Evolutionary conservation across 768 basidiomycete genomes (phyloP), one percentile per base, ranked within the genome.

Genomic region (Termitomyces sp.): DNA sequence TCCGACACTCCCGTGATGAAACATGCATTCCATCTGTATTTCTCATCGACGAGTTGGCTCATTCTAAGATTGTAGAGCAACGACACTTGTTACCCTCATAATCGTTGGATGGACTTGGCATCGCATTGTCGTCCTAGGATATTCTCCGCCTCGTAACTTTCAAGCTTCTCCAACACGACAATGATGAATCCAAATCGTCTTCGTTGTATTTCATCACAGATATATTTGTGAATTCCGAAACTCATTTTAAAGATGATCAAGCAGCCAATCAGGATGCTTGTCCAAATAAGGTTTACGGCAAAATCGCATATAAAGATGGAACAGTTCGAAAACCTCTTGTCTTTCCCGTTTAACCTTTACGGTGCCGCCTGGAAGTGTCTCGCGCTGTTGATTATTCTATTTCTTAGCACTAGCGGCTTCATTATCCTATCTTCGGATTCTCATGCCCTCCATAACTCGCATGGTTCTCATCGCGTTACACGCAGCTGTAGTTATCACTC

Each of bases 401-500:
- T 47, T 49, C 48, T 56, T 60, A 62, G 66, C 66, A 68, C 66
- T 62, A 71, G 69, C 62, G 71, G 72, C 69, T 57, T 65, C 62
- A 63, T 65, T 56, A 50, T 54, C 60, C 54, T 60, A 38, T 53
- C 55, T 60, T 55, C 53, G 24, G 11, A 38, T 24, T 40, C 46
- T 47, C 51, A 72, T 69, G 71, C 65, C 71, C 60, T 72, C 70
- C 22, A 55, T 75, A 65, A 66, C 68, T 65, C 76, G 72, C 60
- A 67, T 72, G 62, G 56, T 77, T 59, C 66, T 75, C 60, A 57
- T 79, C 65, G 73, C 72, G 56, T 64, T 79, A 50, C 71, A 78
- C 64, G 71, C 75, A 48, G 63, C 74, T 59, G 70, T 67, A 57
- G 69, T 82, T 61, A 66, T 72, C 49, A 65, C 72, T 61, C 49